Base-by-base conservation (phyloP, 768 basidiomycete genomes). In the Cystobasidium ongulense region DNA sequence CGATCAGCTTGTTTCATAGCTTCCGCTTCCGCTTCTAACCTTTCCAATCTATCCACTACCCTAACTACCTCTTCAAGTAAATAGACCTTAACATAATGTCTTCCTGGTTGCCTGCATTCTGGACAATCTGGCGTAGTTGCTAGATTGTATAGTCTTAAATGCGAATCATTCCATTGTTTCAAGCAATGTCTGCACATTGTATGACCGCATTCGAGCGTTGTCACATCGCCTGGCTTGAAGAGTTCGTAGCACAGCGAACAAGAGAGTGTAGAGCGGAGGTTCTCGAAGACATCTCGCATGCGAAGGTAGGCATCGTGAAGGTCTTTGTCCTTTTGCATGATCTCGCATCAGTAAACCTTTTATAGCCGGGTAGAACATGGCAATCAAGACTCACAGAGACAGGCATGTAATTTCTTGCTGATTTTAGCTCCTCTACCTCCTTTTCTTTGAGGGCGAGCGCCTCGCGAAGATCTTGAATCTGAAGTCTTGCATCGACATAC, bases 71-170 rank as follows among this genome's bases (percentile, higher is more conserved):
- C 68, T 71, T 71, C 68, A 7, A 71, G 68, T 52, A 71, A 18
- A 33, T 31, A 71, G 36, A 71, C 68, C 36, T 71, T 71, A 23
- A 71, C 68, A 35, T 54, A 59, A 43, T 71, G 68, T 29, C 68
- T 31, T 43, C 68, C 68, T 43, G 68, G 68, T n/a, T 52, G 33
- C 38, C 68, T 31, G 29, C 68, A 71, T 39, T 71, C 68, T 7
- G 68, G 68, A 43, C 68, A 71, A 54, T 71, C 68, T n/a, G 68
- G 68, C 8, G 68, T 71, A 10, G 68, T 71, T 31, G 68, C 41
- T 4, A 57, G 29, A 36, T 71, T 71, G 53, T 71, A 71, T 36
- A 71, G 33, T 21, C 68, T 11, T n/a, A 39, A 25, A 21, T 46
- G 50, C 17, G 53, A 5, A 59, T 54, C 53, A n/a, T 27, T 36